Evolutionary conservation across 306 rosid genomes (phyloP).

Genomic region (Corylus avellana): DNA sequence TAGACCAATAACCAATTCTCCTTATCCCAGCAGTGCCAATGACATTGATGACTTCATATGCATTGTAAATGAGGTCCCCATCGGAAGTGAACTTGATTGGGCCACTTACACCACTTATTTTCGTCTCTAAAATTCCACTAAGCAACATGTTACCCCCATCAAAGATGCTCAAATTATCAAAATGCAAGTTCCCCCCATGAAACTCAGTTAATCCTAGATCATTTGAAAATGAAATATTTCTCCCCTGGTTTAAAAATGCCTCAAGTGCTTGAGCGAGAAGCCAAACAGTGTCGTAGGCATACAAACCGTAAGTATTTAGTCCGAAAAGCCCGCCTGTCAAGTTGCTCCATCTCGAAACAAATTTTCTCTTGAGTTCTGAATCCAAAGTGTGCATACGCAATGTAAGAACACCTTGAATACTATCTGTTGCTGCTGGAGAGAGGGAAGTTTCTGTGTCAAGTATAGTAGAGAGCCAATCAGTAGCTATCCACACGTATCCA

Average conservation of each 20-base stretch:
- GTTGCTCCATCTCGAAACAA: slow-evolving; percentile 76
- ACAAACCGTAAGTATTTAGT: slow-evolving; percentile 51
- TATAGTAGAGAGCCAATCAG: slow-evolving; percentile 67
- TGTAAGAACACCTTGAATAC: slow-evolving; percentile 76
- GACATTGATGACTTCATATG: slow-evolving; percentile 80
- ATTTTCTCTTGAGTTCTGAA: slow-evolving; percentile 57
- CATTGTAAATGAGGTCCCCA: slow-evolving; percentile 58
- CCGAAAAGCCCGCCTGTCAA: slow-evolving; percentile 45
- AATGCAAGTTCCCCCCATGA: slow-evolving; percentile 46
- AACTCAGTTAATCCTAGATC: slow-evolving; percentile 46
- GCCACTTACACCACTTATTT: slow-evolving; percentile 79
- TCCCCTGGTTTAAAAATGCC: slow-evolving; percentile 67
- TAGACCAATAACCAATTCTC: slow-evolving; percentile 89
- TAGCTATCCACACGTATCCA: slow-evolving; percentile 92
- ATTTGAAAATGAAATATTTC: slow-evolving; percentile 57
- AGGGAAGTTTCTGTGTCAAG: slow-evolving; percentile 54
- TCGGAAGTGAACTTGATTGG: slow-evolving; percentile 54
- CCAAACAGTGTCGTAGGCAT: slow-evolving; percentile 86
- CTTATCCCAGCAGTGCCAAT: slow-evolving; percentile 58
- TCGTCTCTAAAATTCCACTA: slow-evolving; percentile 43
- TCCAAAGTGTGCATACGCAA: slow-evolving; percentile 65
- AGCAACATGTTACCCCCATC: slow-evolving; percentile 59
- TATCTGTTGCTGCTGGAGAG: slow-evolving; percentile 40
- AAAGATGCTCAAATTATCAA: slow-evolving; percentile 67
- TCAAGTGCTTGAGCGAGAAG: slow-evolving; percentile 79